Evolutionary conservation across 257 asterid species (phyloP).

Genomic region (Datura wrightii): DNA sequence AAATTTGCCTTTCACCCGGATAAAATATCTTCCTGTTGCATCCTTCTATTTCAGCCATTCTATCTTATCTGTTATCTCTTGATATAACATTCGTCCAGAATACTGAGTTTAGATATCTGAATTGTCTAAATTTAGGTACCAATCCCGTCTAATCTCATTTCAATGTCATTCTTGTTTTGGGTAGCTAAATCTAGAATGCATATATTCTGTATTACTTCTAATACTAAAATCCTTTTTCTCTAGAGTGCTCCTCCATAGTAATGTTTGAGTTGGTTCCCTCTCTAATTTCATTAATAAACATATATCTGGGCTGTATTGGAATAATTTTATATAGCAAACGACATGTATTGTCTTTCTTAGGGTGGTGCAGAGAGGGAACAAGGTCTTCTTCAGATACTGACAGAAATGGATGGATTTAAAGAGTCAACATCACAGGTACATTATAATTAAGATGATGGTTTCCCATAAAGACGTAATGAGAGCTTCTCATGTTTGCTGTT

Average conservation of each 20-base stretch:
- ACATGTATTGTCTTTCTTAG: slow-evolving; percentile 48
- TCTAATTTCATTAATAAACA: background rate
- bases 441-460: slow-evolving; percentile 17
- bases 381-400: slow-evolving; percentile 95
- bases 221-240: background rate
- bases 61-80: background rate
- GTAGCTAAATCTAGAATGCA: background rate
- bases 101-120: slow-evolving; percentile 13
- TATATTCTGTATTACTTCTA: slow-evolving; percentile 18
- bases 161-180: slow-evolving; percentile 8
- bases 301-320: background rate
- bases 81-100: background rate
- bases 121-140: slow-evolving; percentile 1
- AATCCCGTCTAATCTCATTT: background rate
- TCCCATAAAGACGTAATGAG: slow-evolving; percentile 13
- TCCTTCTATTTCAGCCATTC: background rate
- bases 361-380: slow-evolving; percentile 99
- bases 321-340: background rate
- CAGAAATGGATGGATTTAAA: slow-evolving; percentile 99
- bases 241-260: background rate
- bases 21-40: background rate
- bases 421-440: slow-evolving; percentile 86
- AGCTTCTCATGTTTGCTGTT: slow-evolving; percentile 13
- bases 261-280: slow-evolving; percentile 9
- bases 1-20: background rate